phyloP scores from a whole-genome alignment of 2,329 filamentous ascomycete genomes.

The Penicillium sp. region DNA sequence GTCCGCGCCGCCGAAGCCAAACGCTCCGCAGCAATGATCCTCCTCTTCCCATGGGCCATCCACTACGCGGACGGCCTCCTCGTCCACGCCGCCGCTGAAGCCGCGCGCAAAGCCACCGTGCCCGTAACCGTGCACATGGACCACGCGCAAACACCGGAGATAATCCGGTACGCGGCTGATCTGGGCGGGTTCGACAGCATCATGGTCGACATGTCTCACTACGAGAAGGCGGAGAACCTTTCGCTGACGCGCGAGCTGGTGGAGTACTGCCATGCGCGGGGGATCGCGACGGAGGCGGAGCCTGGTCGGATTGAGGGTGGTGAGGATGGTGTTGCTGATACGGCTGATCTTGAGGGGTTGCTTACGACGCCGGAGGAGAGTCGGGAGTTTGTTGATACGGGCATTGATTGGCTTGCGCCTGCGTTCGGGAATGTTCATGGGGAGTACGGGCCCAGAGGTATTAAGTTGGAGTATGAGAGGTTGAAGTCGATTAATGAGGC shows the following conservation, averaged over 20 bases:
- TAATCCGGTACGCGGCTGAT: slow-evolving; percentile 61
- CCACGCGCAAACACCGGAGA: slow-evolving; percentile 64
- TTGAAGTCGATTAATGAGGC: slow-evolving; percentile 51
- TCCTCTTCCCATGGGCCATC: slow-evolving; percentile 73
- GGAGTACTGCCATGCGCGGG: slow-evolving; percentile 61
- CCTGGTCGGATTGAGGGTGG: slow-evolving; percentile 70
- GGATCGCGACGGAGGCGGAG: slow-evolving; percentile 70
- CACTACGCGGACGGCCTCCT: slow-evolving; percentile 61
- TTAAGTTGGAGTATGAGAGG: slow-evolving; percentile 61
- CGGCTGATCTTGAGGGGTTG: slow-evolving; percentile 60
- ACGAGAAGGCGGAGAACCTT: slow-evolving; percentile 69
- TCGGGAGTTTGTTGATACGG: slow-evolving; percentile 67
- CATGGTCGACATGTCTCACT: slow-evolving; percentile 76
- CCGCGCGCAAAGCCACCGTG: slow-evolving; percentile 57
- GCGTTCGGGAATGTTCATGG: slow-evolving; percentile 77
- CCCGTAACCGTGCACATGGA: slow-evolving; percentile 66
- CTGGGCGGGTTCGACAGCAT: slow-evolving; percentile 68
- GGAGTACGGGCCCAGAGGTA: slow-evolving; percentile 66
- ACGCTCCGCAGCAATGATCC: slow-evolving; percentile 66
- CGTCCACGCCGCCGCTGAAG: slow-evolving; percentile 56
- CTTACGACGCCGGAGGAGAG: slow-evolving; percentile 69
- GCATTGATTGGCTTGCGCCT: slow-evolving; percentile 72
- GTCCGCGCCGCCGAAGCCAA: slow-evolving; percentile 69
- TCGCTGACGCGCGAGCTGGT: slow-evolving; percentile 63
- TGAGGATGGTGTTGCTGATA: slow-evolving; percentile 72